Evolutionary conservation across 1,139 yeast genomes (phyloP), one percentile per base, ranked within the genome.

Genomic region (Kurtzmaniella quercitrusa): DNA sequence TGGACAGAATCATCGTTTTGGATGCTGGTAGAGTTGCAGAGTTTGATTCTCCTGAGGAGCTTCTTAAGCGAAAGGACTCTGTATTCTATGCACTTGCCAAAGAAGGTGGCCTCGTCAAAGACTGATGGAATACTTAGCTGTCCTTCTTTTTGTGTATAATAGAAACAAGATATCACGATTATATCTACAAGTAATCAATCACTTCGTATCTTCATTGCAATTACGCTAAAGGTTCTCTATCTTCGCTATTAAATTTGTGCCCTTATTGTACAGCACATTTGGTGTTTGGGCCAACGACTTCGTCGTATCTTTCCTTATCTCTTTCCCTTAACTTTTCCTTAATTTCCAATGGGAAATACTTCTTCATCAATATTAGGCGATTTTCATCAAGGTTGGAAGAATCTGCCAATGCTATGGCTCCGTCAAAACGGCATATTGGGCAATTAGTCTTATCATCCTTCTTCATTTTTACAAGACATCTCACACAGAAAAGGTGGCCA

Each of bases 21-120:
- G 95, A 88, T 50, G 78, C 80, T 46, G 98, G 98, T 45, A 71
- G 76, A 56, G 87, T 93, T 33, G 85, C 84, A 6, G 98, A 93
- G 61, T 88, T 88, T 60, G 98, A 88, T 54, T 63, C 86, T 0
- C 98, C 98, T 2, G 73, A 65, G 22, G 75, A 74, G 44, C 72
- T 93, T 52, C 71, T 91, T 57, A 74, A 81, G 55, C 74, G 82
- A 49, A 76, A 78, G 53, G 76, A 80, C 15, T 84, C 95, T 2
- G 63, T 85, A 51, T 93, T 91, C 61, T 88, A 86, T 56, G 72
- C 93, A 1, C 71, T 93, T 48, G 82, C 93, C 55, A 73, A 82
- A 51, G 88, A 86, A 56, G 91, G 81, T 48, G 84, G 84, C 1
- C 67, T 72, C 45, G 57, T 65, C 22, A 59, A 65, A 22, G 63